Conservation (phyloP, 768 basidiomycete genomes). For the Boletus pseudo-olivaceus region DNA sequence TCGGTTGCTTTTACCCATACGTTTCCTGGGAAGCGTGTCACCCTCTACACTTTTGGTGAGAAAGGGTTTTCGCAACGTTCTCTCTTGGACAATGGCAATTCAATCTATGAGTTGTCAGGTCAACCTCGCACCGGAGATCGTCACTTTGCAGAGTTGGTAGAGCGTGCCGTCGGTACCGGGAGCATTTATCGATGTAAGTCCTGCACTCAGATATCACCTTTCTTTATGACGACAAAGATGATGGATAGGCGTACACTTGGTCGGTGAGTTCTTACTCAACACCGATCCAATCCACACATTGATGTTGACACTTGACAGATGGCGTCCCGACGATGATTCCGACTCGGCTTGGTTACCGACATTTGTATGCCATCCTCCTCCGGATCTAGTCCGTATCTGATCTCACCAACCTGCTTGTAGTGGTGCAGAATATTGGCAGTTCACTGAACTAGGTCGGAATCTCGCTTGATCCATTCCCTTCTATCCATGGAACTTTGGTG, state of each 20-base stretch:
- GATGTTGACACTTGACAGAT: slow-evolving; percentile 30
- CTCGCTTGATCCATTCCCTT: background rate
- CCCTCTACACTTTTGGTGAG: slow-evolving; percentile 46
- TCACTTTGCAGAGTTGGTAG: slow-evolving; percentile 39
- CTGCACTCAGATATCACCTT: background rate
- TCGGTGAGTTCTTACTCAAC: slow-evolving; percentile 28
- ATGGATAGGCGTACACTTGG: slow-evolving; percentile 40
- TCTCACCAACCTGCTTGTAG: slow-evolving; percentile 14
- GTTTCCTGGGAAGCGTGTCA: slow-evolving; percentile 25
- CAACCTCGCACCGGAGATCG: slow-evolving; percentile 48
- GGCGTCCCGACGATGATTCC: slow-evolving; percentile 52
- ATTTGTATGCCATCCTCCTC: slow-evolving; percentile 32
- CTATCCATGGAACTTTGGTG: background rate
- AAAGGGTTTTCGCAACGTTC: background rate
- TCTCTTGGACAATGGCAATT: background rate
- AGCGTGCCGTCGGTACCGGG: slow-evolving; percentile 32
- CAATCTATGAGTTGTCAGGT: slow-evolving; percentile 30
- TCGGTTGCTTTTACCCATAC: slow-evolving; percentile 31
- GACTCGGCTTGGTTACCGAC: slow-evolving; percentile 43
- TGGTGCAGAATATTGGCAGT: slow-evolving; percentile 47
- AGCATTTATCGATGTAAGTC: slow-evolving; percentile 42
- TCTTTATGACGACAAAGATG: background rate
- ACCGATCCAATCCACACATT: background rate
- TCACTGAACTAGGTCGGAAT: slow-evolving; percentile 37
- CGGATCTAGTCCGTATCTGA: slow-evolving; percentile 14